Conservation (phyloP, 768 basidiomycete genomes). For the Rubroboletus pulcherrimus region DNA sequence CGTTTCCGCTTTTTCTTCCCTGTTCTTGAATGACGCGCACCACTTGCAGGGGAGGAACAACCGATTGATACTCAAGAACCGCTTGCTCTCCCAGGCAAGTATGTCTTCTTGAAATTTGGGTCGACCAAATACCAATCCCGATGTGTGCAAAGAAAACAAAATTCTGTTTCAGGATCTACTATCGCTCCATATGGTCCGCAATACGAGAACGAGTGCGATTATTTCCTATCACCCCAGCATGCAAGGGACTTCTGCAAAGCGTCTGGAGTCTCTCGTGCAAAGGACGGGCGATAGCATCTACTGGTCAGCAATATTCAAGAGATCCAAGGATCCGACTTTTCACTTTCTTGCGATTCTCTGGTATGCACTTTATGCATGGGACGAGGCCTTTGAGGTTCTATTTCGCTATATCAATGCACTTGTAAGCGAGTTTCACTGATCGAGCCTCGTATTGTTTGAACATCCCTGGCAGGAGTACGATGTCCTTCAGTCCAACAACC, state of each 20-base stretch:
- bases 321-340: conserved; percentile 32
- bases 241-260: conserved; percentile 23
- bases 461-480: conserved; percentile 38
- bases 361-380: conserved; percentile 62
- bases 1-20: background rate
- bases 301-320: conserved; percentile 31
- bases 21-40: background rate
- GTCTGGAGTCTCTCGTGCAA: conserved; percentile 25
- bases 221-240: conserved; percentile 31
- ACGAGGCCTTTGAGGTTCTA: conserved; percentile 51
- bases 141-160: conserved; percentile 10
- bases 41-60: conserved; percentile 13
- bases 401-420: conserved; percentile 48
- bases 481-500: conserved; percentile 39
- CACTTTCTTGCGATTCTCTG: conserved; percentile 43
- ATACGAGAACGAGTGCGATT: conserved; percentile 31
- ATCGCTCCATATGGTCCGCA: conserved; percentile 38
- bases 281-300: conserved; percentile 33
- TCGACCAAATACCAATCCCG: background rate
- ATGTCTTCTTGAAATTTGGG: background rate
- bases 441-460: background rate
- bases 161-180: conserved; percentile 33
- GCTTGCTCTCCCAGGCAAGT: conserved; percentile 22
- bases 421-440: conserved; percentile 26
- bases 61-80: conserved; percentile 32